phyloP scores from a whole-genome alignment of 2,329 filamentous ascomycete genomes.

The Neofusicoccum laricinum region DNA sequence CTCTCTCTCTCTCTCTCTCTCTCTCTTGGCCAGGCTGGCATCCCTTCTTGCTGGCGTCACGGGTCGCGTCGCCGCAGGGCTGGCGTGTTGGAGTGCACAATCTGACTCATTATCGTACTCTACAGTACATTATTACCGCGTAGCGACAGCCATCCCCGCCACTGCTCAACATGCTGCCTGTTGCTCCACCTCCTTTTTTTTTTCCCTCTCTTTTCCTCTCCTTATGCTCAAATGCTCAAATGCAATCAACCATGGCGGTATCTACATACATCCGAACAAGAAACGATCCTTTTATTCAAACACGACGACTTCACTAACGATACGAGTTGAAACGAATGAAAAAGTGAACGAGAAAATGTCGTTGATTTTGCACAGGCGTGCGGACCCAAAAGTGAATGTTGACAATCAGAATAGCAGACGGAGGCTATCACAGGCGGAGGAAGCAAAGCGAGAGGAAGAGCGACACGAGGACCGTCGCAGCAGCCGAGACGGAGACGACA shows the following conservation, averaged over 20 bases:
- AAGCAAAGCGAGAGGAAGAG: background rate
- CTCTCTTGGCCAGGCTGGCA: too few species aligned
- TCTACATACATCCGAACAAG: background rate
- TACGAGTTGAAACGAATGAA: background rate
- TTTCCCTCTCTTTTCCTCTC: background rate
- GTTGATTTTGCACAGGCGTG: too few species aligned
- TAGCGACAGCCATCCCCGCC: background rate
- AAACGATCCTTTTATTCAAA: background rate
- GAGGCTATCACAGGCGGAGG: background rate
- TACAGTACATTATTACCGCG: background rate
- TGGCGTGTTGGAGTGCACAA: background rate
- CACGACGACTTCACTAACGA: background rate
- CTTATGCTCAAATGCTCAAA: too few species aligned
- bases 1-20: too few species aligned
- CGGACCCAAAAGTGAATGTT: background rate
- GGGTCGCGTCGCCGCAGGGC: background rate
- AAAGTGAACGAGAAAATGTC: background rate
- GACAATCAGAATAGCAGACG: background rate
- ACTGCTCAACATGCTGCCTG: background rate
- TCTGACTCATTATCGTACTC: background rate
- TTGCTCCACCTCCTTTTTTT: background rate
- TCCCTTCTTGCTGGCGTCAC: too few species aligned
- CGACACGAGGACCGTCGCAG: background rate
- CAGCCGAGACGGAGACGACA: background rate
- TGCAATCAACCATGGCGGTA: too few species aligned